Evolutionary conservation across 2,329 filamentous ascomycete genomes (phyloP), one percentile per base, ranked within the genome.

Genomic region (Fusarium longipes): DNA sequence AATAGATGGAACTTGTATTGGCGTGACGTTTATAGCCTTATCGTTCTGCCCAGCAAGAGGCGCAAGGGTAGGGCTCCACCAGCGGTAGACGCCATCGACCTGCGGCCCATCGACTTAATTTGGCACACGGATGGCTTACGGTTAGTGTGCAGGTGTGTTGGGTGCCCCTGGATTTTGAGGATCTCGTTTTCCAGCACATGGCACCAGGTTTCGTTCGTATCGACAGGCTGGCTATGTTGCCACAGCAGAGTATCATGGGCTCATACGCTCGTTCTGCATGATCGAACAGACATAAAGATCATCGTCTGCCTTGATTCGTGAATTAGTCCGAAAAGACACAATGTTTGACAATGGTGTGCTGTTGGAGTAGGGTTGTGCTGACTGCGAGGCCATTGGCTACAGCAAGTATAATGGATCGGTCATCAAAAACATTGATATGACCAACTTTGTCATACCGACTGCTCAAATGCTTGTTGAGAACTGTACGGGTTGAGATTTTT

Each of bases 91-190:
- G 43, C 70, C 68, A 66, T 68, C 42, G 51, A 49, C 33, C 43
- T 66, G 56, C 38, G 60, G 54, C 40, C 60, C 49, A 70, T 61
- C 51, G 40, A 48, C 55, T 58, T 64, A 65, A 63, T 65, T 70
- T 73, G 67, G 71, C 71, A 73, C 65, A 70, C 69, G 71, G 71
- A 70, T 73, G 71, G 71, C 71, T 73, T 73, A 59, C 55, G 56
- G 61, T 62, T 71, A 73, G 71, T 49, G 36, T 63, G 53, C 45
- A 36, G 47, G 61, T n/a, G n/a, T n/a, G n/a, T 27, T 22, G 27
- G 27, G 27, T 51, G 57, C 61, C 69, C 67, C 71, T 71, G 66
- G 65, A 51, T 65, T 40, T 57, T 36, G 55, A 51, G 57, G 51
- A 71, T 68, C 63, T 29, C 25, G 54, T 42, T 49, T 53, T 63